Evolutionary conservation across 2,329 filamentous ascomycete species (phyloP), one percentile per base, ranked within the genome.

Genomic region (Sclerotinia borealis): DNA sequence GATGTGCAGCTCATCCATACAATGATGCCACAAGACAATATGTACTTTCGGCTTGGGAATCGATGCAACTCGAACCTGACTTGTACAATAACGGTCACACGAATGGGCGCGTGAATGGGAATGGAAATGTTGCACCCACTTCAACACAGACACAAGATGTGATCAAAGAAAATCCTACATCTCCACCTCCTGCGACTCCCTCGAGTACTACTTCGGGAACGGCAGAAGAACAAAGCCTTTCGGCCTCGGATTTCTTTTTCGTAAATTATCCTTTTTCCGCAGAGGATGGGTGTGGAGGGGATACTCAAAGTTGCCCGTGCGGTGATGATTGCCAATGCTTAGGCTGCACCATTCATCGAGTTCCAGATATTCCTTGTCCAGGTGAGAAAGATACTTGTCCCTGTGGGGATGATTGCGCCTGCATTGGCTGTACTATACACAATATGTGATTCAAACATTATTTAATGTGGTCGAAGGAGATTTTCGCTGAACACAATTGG

Each of bases 1-100:
- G 86, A 13, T 91, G 88, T 71, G 80, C 85, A 6, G 84, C 83
- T 2, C 87, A 90, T 72, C 85, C 87, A 15, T 88, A 86, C 70
- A 90, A 90, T 68, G 79, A 84, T 9, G 83, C 85, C 27, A 89
- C 83, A 58, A 81, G 79, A 77, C 75, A 80, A 52, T 78, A 80
- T 64, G 78, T 86, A 3, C 77, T 80, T 59, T 81, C 80, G 8
- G 80, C 80, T 71, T 68, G 77, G 63, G 59, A 65, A 61, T 67
- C 60, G 4, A 72, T 72, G 68, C 61, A 69, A 27, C 64, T 64
- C 9, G 71, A 69, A 27, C 61, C 63, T 25, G 69, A 72, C 9
- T 27, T 63, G 8, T 69, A 69, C 55, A 64, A 52, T 22, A 68
- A 71, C 22, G 51, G 58, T 11, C 63, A 66, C 22, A n/a, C 48